phyloP scores from a whole-genome alignment of 352 stramenopile species.

The Globisporangium nagaii region DNA sequence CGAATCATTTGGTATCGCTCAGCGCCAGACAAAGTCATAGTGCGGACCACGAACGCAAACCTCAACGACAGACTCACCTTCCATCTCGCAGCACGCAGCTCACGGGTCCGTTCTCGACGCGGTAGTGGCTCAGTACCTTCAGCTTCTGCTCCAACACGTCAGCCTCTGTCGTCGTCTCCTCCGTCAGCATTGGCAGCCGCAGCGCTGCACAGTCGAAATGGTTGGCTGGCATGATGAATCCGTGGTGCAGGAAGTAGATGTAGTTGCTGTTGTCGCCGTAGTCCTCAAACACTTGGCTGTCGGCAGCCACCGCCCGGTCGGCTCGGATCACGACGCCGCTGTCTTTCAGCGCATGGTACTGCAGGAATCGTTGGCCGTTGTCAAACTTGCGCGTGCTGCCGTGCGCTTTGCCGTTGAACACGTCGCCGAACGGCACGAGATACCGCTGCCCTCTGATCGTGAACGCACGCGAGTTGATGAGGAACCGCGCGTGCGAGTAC shows the following conservation, averaged over 20 bases:
- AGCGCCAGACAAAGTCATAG: no score
- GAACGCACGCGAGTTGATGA: constrained; percentile 75
- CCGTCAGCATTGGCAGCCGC: constrained; percentile 17
- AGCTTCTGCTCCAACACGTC: constrained; percentile 19
- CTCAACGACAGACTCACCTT: constrained; percentile 6
- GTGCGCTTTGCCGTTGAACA: constrained; percentile 78
- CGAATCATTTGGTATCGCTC: no score
- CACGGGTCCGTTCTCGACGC: constrained; percentile 24
- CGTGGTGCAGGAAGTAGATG: constrained; percentile 85
- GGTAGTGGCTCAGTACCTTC: constrained; percentile 19
- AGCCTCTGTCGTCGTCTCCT: background rate
- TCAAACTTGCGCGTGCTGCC: constrained; percentile 15
- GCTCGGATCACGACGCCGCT: constrained; percentile 53
- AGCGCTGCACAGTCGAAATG: constrained; percentile 85
- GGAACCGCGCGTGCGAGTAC: constrained; percentile 48
- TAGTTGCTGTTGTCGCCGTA: constrained; percentile 94
- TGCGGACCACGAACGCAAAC: no score
- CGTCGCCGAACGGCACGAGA: constrained; percentile 84
- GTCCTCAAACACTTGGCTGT: constrained; percentile 88
- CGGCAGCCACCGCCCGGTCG: constrained; percentile 33
- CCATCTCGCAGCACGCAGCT: constrained; percentile 30
- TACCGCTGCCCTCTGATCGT: constrained; percentile 66
- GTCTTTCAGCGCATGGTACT: constrained; percentile 43
- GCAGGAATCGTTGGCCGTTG: constrained; percentile 51
- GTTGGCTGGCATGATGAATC: constrained; percentile 87